Conservation (phyloP, 805 yeast genomes). For the Yarrowia sp. region DNA sequence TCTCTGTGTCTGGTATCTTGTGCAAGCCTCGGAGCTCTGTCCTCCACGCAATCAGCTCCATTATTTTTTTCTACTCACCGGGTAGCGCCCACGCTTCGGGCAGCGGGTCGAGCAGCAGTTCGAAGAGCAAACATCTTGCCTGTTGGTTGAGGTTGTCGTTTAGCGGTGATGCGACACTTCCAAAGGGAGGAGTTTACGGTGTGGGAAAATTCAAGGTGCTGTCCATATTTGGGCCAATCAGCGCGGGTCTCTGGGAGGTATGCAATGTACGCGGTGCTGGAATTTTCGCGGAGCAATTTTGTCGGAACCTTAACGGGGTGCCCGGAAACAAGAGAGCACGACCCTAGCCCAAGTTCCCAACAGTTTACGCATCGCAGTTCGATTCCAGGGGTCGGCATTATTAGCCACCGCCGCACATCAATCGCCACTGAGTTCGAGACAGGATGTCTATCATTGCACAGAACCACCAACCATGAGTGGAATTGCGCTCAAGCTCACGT, state of each 20-base stretch:
- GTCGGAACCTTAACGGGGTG: no score
- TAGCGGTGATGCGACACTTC: slow-evolving; percentile 24
- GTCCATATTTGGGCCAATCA: slow-evolving; percentile 26
- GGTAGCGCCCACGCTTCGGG: slow-evolving; percentile 33
- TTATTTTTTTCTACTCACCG: slow-evolving; percentile 31
- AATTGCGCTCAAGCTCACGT: slow-evolving; percentile 68
- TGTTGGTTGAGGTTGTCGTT: slow-evolving; percentile 23
- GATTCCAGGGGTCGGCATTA: no score
- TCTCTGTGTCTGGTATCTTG: not conserved
- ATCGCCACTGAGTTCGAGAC: slow-evolving; percentile 20
- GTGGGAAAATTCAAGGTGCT: slow-evolving; percentile 27
- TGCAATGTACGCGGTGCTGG: slow-evolving; percentile 21
- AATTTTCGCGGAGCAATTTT: slow-evolving; percentile 19
- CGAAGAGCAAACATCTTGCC: slow-evolving; percentile 36
- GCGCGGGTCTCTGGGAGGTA: slow-evolving; percentile 20
- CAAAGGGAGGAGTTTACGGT: slow-evolving; percentile 21
- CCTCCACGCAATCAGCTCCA: not conserved
- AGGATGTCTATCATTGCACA: not conserved
- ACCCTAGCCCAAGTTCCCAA: slow-evolving; percentile 11
- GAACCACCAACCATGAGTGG: slow-evolving; percentile 56
- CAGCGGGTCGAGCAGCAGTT: slow-evolving; percentile 34
- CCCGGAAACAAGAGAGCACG: no score
- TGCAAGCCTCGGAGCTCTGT: no score
- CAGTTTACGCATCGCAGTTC: no score
- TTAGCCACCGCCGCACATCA: slow-evolving; percentile 21